These are phyloP conservation scores for Somion occarium DNA, from an alignment of 1,284 basidiomycete genomes.

Conservation along the genomic window DNA sequence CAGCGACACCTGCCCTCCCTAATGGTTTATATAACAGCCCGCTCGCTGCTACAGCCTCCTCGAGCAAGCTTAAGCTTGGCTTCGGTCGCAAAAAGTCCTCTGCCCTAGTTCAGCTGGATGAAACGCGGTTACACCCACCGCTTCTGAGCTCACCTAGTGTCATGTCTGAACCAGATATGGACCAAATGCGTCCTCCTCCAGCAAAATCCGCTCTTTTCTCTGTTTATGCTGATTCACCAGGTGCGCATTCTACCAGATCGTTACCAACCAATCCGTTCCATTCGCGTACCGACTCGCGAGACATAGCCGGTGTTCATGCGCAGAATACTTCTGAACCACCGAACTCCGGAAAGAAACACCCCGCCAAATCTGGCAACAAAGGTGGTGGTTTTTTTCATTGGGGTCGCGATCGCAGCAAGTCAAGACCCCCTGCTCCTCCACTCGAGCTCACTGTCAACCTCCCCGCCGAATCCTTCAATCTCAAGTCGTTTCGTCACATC, in stretches of 20 bases:
- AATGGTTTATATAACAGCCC: constrained; percentile 16
- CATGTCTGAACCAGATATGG: constrained; percentile 33
- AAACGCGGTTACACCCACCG: constrained; percentile 17
- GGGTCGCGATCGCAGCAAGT: constrained; percentile 40
- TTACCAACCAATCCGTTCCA: constrained; percentile 38
- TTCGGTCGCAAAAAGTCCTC: constrained; percentile 26
- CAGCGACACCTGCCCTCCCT: constrained; percentile 16
- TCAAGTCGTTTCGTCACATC: constrained; percentile 68
- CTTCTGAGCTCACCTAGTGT: constrained; percentile 22
- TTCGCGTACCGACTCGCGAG: constrained; percentile 10
- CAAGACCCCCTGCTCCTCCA: constrained; percentile 29
- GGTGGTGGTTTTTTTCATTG: constrained; percentile 29
- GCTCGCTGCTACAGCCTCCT: constrained; percentile 21
- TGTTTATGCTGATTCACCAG: constrained; percentile 16
- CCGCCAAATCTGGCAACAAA: constrained; percentile 27
- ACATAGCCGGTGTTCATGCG: constrained; percentile 12
- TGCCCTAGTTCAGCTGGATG: constrained; percentile 17
- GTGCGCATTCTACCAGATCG: constrained; percentile 54
- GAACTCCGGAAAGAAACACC: constrained; percentile 10
- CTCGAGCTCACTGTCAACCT: constrained; percentile 13
- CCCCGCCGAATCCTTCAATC: constrained; percentile 39
- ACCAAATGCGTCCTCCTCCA: constrained; percentile 41
- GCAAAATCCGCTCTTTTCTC: constrained; percentile 21
- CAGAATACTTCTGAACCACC: constrained; percentile 21
- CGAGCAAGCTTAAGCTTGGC: constrained; percentile 32